Conservation (phyloP, 495 filamentous ascomycete species). For the Bathelium albidoporum region DNA sequence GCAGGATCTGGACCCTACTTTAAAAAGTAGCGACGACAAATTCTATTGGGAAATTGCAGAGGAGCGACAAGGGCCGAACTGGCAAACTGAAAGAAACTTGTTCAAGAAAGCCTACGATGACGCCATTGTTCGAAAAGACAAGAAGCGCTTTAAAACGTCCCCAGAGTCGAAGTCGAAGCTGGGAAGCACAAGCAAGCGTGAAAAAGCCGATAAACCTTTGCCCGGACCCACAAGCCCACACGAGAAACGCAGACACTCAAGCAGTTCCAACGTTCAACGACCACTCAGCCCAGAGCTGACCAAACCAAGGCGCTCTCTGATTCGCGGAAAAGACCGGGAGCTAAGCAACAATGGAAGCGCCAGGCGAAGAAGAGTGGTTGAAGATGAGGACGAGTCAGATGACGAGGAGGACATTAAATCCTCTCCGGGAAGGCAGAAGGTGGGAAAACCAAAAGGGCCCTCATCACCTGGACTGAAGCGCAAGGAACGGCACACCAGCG, state of each 20-base stretch:
- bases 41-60: conserved; percentile 79
- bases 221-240: not conserved
- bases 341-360: not conserved
- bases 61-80: conserved; percentile 69
- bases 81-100: conserved; percentile 80
- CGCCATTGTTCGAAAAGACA: not conserved
- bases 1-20: conserved; percentile 65
- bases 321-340: not conserved
- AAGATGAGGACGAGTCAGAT: not conserved
- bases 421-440: not conserved
- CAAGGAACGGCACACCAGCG: conserved; percentile 1
- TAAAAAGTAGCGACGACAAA: conserved; percentile 53
- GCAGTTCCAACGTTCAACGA: not conserved
- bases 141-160: not conserved
- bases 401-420: not conserved
- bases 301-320: not conserved
- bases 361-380: conserved; percentile 1
- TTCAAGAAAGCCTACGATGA: conserved; percentile 71
- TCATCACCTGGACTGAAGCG: not conserved
- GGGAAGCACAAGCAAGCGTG: conserved; percentile 8
- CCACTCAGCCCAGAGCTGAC: not conserved
- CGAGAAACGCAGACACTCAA: not conserved
- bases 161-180: conserved; percentile 10
- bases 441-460: not conserved
- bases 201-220: conserved; percentile 7